Evolutionary conservation across 768 basidiomycete species (phyloP).

Genomic region (Leccinum pellstonianum): DNA sequence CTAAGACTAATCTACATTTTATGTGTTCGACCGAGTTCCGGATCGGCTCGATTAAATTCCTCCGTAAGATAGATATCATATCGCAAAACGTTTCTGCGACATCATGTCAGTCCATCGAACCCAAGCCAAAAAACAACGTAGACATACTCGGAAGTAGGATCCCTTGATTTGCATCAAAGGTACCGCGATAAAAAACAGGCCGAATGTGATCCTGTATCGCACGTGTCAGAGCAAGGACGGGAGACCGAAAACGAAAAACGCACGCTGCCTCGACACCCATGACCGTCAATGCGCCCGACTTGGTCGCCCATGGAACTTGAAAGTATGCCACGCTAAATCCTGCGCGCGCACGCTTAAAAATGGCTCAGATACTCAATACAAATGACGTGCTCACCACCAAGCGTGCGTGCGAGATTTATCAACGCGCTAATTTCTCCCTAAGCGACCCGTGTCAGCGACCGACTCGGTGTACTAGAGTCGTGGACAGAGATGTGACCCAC

Average conservation of each 20-base stretch:
- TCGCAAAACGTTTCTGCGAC: slow-evolving; percentile 21
- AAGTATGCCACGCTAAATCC: slow-evolving; percentile 42
- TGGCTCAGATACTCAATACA: neutral
- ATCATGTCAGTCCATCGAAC: neutral
- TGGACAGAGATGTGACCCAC: slow-evolving; percentile 9
- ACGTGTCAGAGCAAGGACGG: neutral
- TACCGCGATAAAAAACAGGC: slow-evolving; percentile 37
- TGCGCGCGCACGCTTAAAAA: neutral
- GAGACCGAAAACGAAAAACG: slow-evolving; percentile 7
- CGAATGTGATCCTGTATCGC: slow-evolving; percentile 29
- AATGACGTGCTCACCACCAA: slow-evolving; percentile 25
- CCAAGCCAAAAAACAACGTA: neutral
- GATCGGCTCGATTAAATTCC: neutral
- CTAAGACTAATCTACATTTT: neutral
- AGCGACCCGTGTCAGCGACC: neutral
- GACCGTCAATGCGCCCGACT: slow-evolving; percentile 34
- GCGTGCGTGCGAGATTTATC: slow-evolving; percentile 40
- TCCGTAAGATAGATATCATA: slow-evolving; percentile 7
- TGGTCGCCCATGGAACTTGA: slow-evolving; percentile 40
- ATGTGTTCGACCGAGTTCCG: neutral
- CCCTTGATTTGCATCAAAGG: slow-evolving; percentile 38
- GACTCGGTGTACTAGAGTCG: neutral
- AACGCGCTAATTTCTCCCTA: slow-evolving; percentile 45
- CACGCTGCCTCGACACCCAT: slow-evolving; percentile 41
- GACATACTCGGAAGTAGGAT: slow-evolving; percentile 33